Conservation (phyloP, 2,329 filamentous ascomycete species). For the Lachnellula subtilissima region DNA sequence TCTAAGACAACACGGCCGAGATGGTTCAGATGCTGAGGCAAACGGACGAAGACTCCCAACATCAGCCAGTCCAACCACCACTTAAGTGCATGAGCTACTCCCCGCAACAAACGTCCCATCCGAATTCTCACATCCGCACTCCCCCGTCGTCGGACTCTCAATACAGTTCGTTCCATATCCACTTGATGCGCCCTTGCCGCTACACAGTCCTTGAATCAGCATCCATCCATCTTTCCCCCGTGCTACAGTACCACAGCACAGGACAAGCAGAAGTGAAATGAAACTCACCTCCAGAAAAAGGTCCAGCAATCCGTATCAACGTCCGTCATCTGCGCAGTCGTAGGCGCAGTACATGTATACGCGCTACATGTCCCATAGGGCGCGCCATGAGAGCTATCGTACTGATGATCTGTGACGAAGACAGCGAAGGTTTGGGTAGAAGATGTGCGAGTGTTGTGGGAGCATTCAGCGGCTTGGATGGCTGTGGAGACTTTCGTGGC, state of each 20-base stretch:
- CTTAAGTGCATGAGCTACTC: neutral
- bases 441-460: slow-evolving; percentile 35
- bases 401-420: slow-evolving; percentile 40
- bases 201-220: slow-evolving; percentile 15
- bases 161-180: slow-evolving; percentile 37
- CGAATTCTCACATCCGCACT: slow-evolving; percentile 4
- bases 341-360: slow-evolving; percentile 37
- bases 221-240: neutral
- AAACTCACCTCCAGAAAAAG: slow-evolving; percentile 36
- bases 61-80: no score
- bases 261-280: no score
- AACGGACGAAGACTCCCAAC: no score
- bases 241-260: no score
- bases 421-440: slow-evolving; percentile 35
- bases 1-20: no score
- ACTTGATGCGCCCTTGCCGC: slow-evolving; percentile 25
- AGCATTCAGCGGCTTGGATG: slow-evolving; percentile 37
- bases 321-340: slow-evolving; percentile 28
- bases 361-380: slow-evolving; percentile 45
- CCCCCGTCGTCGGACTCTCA: slow-evolving; percentile 27
- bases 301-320: slow-evolving; percentile 36
- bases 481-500: slow-evolving; percentile 33
- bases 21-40: no score
- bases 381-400: slow-evolving; percentile 38
- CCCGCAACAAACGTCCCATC: neutral